phyloP scores from a whole-genome alignment of 2,329 filamentous ascomycete genomes.

The Colletotrichum eleusines region DNA sequence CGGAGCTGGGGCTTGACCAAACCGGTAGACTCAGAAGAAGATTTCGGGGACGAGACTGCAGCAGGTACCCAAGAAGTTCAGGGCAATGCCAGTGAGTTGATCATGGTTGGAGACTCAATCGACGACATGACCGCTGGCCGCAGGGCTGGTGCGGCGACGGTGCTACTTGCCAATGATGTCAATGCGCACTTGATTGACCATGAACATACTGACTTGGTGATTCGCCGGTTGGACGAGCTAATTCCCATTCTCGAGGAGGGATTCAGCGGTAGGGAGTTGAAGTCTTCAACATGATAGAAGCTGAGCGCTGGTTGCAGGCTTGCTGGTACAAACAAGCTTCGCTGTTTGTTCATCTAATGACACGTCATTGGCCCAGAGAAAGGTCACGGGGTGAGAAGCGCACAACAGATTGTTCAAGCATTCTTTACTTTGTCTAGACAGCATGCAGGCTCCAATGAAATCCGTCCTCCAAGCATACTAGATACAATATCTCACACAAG shows the following conservation, averaged over 20 bases:
- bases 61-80: constrained; percentile 30
- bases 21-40: constrained; percentile 5
- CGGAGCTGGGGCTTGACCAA: constrained; percentile 73
- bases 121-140: constrained; percentile 94
- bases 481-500: constrained; percentile 26
- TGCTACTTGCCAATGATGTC: constrained; percentile 87
- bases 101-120: constrained; percentile 83
- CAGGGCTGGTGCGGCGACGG: constrained; percentile 86
- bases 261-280: constrained; percentile 60
- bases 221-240: constrained; percentile 80
- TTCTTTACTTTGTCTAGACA: constrained; percentile 38
- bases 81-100: constrained; percentile 61
- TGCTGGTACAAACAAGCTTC: neutral
- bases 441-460: constrained; percentile 39
- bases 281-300: neutral
- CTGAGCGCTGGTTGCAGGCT: neutral
- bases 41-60: constrained; percentile 4
- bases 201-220: constrained; percentile 81
- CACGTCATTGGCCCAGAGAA: neutral
- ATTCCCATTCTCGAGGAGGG: constrained; percentile 80
- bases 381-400: neutral
- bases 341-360: neutral
- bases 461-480: constrained; percentile 32
- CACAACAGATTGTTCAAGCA: constrained; percentile 24
- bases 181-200: constrained; percentile 78